Conservation (phyloP, 805 yeast species). For the Clavispora phyllophila region DNA sequence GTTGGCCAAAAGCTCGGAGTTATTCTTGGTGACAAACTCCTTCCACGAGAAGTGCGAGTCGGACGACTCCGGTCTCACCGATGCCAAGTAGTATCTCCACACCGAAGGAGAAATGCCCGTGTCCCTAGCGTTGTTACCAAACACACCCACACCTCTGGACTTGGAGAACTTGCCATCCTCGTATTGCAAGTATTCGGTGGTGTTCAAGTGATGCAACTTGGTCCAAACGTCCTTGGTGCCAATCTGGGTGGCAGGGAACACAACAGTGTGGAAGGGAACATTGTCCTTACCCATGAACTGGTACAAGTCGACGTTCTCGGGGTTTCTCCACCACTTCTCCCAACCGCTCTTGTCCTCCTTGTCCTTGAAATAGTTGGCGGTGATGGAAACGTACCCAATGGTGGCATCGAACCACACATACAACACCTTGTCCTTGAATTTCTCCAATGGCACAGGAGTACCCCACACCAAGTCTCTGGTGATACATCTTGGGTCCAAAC, state of each 20-base stretch:
- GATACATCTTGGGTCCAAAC: constrained; percentile 89
- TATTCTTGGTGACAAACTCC: constrained; percentile 90
- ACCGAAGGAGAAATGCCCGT: constrained; percentile 89
- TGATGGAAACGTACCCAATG: constrained; percentile 93
- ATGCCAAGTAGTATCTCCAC: constrained; percentile 94
- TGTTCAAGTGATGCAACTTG: constrained; percentile 79
- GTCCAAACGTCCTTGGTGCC: constrained; percentile 93
- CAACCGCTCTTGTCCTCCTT: constrained; percentile 54
- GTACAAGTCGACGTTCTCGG: constrained; percentile 81
- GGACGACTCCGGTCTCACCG: constrained; percentile 90
- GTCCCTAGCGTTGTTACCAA: constrained; percentile 95
- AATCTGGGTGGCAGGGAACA: constrained; percentile 87
- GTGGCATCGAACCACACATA: constrained; percentile 99
- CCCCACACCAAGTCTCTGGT: constrained; percentile 99
- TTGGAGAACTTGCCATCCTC: constrained; percentile 98
- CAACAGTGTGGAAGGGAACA: constrained; percentile 97
- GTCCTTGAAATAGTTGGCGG: constrained; percentile 71
- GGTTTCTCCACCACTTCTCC: constrained; percentile 92
- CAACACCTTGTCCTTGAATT: constrained; percentile 81
- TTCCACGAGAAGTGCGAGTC: constrained; percentile 98
- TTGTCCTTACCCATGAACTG: constrained; percentile 99
- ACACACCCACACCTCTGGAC: constrained; percentile 96
- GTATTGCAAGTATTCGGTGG: constrained; percentile 95
- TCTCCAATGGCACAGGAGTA: constrained; percentile 91
- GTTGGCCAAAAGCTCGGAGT: constrained; percentile 90